Conservation (phyloP, 2,329 filamentous ascomycete species). For the Ophiostoma triangulosporum region DNA sequence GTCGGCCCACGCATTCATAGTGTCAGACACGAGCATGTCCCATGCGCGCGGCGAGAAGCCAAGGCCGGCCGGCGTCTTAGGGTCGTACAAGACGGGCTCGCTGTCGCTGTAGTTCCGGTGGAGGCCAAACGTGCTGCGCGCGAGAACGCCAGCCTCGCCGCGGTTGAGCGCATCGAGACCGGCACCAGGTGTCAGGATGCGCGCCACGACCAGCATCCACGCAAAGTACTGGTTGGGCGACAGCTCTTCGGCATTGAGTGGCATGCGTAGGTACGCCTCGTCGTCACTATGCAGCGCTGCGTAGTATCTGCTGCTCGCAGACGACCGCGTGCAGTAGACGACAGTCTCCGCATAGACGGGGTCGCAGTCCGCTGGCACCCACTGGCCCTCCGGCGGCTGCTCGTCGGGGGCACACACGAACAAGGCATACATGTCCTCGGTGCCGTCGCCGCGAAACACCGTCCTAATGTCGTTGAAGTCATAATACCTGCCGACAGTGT, state of each 20-base stretch:
- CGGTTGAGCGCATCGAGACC: conserved; percentile 1
- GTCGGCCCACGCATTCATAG: not conserved
- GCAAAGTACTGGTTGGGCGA: conserved; percentile 3
- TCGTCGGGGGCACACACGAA: conserved; percentile 7
- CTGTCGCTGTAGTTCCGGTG: not conserved
- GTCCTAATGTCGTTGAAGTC: not conserved
- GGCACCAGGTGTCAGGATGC: conserved; percentile 11
- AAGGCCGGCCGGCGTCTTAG: conserved; percentile 1
- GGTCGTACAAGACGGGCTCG: not conserved
- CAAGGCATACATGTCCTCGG: not conserved
- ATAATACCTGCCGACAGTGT: not conserved
- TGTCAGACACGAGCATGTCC: not conserved
- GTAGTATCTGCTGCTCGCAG: not conserved
- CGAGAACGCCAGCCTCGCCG: not conserved
- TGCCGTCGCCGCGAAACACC: not conserved
- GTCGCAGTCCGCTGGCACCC: not conserved
- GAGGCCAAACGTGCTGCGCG: conserved; percentile 2
- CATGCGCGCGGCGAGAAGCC: not conserved
- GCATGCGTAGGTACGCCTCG: conserved; percentile 10
- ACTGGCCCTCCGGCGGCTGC: not conserved
- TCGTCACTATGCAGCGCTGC: not conserved
- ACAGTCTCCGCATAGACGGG: not conserved
- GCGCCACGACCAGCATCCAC: conserved; percentile 5
- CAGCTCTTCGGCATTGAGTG: not conserved
- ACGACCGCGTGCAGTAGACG: conserved; percentile 1